These are phyloP conservation scores for Brettanomyces bruxellensis DNA, from an alignment of 805 yeast species.

Conservation along the genomic window DNA sequence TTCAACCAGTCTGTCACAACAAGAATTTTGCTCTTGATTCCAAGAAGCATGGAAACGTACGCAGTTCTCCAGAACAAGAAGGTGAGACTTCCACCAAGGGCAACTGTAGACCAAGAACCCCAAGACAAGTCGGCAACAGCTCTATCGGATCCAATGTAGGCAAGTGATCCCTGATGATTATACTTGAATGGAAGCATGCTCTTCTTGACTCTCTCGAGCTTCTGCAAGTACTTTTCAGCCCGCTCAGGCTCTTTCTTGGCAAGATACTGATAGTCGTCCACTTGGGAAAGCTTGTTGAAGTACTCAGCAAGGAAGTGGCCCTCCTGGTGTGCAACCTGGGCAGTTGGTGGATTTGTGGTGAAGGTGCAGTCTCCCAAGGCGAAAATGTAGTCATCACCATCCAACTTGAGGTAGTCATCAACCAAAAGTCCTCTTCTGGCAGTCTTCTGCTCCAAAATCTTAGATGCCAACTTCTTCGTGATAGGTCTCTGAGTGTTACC, in stretches of 20 bases:
- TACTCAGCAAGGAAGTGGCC: conserved; percentile 72
- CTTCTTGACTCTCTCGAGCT: conserved; percentile 31
- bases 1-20: conserved; percentile 87
- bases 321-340: conserved; percentile 95
- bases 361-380: conserved; percentile 95
- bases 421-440: conserved; percentile 88
- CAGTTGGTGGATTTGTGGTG: conserved; percentile 90
- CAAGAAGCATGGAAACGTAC: conserved; percentile 85
- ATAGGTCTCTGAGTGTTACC: conserved; percentile 88
- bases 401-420: conserved; percentile 71
- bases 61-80: conserved; percentile 94
- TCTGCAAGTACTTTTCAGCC: conserved; percentile 26
- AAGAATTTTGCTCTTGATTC: conserved; percentile 79
- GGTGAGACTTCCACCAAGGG: conserved; percentile 79
- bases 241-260: conserved; percentile 31
- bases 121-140: conserved; percentile 88
- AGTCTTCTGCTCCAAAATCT: conserved; percentile 68
- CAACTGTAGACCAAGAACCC: conserved; percentile 71
- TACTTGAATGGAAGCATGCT: conserved; percentile 59
- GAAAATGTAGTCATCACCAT: conserved; percentile 73
- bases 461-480: conserved; percentile 53
- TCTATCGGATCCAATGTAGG: conserved; percentile 86
- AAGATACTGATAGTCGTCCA: conserved; percentile 46
- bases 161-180: conserved; percentile 86
- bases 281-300: conserved; percentile 54